Percentiles rank a stretch among this genome's conserved stretches.
Conservation (phyloP, 83 land plant genomes). For the Thuja plicata region DNA sequence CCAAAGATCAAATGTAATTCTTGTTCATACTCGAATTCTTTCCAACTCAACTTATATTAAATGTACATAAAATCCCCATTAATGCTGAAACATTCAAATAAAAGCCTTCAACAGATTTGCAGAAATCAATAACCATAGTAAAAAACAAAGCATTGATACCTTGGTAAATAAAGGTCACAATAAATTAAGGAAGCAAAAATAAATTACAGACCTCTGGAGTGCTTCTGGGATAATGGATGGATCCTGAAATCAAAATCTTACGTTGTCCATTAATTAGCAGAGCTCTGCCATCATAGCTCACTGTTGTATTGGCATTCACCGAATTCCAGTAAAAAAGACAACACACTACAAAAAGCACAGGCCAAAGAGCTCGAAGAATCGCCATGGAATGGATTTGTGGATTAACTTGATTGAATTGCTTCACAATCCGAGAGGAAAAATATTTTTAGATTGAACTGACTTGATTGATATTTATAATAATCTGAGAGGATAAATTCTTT, state of each 20-base stretch:
- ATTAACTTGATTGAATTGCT: no score
- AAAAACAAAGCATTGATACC: no score
- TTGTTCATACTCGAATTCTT: no score
- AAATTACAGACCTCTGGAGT: slow-evolving; percentile 16
- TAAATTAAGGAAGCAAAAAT: background rate
- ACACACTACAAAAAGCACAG: background rate
- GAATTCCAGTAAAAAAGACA: background rate
- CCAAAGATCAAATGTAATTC: background rate
- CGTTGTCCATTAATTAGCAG: slow-evolving; percentile 14
- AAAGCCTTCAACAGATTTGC: no score
- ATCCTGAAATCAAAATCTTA: slow-evolving; percentile 12
- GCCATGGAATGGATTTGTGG: background rate
- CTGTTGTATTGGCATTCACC: slow-evolving; percentile 12
- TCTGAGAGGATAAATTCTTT: background rate
- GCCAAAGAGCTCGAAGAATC: background rate
- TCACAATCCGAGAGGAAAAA: background rate
- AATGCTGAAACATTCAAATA: no score
- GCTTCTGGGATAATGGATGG: slow-evolving; percentile 19
- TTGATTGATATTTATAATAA: background rate
- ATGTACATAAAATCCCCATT: no score
- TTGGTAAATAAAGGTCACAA: background rate
- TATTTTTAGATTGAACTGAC: no score
- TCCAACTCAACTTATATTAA: no score
- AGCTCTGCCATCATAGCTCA: slow-evolving; percentile 19
- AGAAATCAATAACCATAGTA: no score